Percentiles rank a stretch among this genome's conserved stretches.
Conservation (phyloP, 345 rosid species). For the Aquilaria yunnanensis region DNA sequence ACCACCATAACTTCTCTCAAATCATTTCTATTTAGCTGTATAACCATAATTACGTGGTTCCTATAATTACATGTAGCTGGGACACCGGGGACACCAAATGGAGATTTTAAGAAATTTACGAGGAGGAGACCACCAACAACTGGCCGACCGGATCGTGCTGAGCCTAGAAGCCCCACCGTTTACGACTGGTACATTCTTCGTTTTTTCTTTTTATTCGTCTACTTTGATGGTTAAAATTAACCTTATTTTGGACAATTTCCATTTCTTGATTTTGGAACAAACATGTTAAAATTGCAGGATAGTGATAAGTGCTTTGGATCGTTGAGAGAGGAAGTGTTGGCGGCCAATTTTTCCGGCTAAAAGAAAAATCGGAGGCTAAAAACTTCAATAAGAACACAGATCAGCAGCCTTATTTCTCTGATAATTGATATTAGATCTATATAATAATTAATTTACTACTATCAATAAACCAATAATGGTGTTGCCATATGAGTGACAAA, state of each 20-base stretch:
- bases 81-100: constrained; percentile 51
- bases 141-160: constrained; percentile 26
- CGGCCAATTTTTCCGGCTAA: no score
- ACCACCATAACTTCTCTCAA: neutral
- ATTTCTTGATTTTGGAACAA: neutral
- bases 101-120: constrained; percentile 33
- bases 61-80: constrained; percentile 39
- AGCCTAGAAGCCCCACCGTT: constrained; percentile 47
- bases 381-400: no score
- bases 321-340: constrained; percentile 30
- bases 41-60: no score
- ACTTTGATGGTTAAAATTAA: neutral
- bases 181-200: constrained; percentile 44
- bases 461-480: no score
- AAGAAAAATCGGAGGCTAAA: constrained; percentile 5
- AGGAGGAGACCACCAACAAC: constrained; percentile 25
- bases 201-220: neutral
- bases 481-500: no score
- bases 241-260: neutral
- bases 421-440: no score
- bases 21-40: no score
- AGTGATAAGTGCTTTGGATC: constrained; percentile 63
- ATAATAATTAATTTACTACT: no score
- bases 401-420: no score
- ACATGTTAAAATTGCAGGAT: constrained; percentile 38